These are phyloP conservation scores for Xerocomellus dryophilus DNA, from an alignment of 768 basidiomycete species.

Conservation along the genomic window DNA sequence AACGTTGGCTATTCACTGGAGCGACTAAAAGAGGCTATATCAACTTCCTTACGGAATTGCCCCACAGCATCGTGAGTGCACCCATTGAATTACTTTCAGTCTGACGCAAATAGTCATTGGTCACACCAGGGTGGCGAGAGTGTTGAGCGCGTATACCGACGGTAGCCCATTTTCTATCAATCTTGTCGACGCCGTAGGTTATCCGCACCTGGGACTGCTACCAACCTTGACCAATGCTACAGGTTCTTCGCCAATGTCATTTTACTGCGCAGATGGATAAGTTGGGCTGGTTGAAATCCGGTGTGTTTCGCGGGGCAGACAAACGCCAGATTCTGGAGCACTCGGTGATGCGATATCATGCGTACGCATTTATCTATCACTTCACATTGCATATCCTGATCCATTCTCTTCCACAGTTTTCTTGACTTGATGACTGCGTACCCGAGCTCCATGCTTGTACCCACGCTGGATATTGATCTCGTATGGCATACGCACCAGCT, in stretches of 20 bases:
- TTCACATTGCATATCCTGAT: not conserved
- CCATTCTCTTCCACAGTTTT: constrained; percentile 35
- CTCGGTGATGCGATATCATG: constrained; percentile 56
- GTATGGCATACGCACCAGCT: constrained; percentile 77
- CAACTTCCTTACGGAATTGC: constrained; percentile 14
- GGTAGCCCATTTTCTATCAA: constrained; percentile 55
- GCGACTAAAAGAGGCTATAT: constrained; percentile 21
- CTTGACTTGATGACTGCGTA: constrained; percentile 52
- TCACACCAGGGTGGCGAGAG: constrained; percentile 34
- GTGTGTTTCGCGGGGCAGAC: constrained; percentile 38
- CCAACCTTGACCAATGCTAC: not conserved
- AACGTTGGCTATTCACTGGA: constrained; percentile 26
- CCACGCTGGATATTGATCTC: constrained; percentile 73
- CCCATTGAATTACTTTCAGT: not conserved
- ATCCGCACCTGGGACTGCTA: not conserved
- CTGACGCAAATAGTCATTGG: not conserved
- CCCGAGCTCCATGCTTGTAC: constrained; percentile 45
- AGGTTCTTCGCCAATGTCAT: constrained; percentile 56
- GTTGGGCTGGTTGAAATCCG: constrained; percentile 48
- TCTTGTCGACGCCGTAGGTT: constrained; percentile 52
- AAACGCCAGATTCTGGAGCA: constrained; percentile 43
- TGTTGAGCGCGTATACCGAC: constrained; percentile 51
- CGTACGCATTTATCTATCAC: constrained; percentile 33
- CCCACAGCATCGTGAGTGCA: constrained; percentile 25
- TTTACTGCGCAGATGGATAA: constrained; percentile 54